Percentiles rank a stretch among this genome's conserved stretches.
Evolutionary conservation across 1,139 yeast genomes (phyloP).

Genomic region (Arxiozyma telluris): DNA sequence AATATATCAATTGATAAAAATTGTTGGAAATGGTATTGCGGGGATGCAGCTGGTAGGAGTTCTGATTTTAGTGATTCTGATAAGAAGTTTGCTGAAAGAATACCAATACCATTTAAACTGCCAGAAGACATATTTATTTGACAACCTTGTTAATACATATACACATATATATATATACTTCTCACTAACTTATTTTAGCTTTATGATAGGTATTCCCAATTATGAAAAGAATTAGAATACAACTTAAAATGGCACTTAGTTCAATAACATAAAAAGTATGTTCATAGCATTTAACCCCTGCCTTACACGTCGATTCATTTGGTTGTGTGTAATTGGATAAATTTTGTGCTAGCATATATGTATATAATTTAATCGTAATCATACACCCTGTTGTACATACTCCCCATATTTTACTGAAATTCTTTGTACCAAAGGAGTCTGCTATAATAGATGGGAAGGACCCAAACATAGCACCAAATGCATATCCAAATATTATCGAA

Average conservation of each 20-base stretch:
- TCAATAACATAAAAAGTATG: slow-evolving; percentile 22
- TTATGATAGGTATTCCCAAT: slow-evolving; percentile 7
- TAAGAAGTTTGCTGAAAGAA: slow-evolving; percentile 50
- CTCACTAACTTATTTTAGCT: neutral
- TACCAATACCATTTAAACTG: slow-evolving; percentile 45
- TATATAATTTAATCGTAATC: slow-evolving; percentile 33
- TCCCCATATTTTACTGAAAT: slow-evolving; percentile 80
- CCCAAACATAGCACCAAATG: slow-evolving; percentile 78
- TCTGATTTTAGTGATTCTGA: slow-evolving; percentile 77
- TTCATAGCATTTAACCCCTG: slow-evolving; percentile 23
- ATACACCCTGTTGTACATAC: slow-evolving; percentile 51
- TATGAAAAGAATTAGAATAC: slow-evolving; percentile 9
- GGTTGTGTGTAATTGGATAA: slow-evolving; percentile 28
- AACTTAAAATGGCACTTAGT: slow-evolving; percentile 12
- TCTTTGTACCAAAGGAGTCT: slow-evolving; percentile 63
- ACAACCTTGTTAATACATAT: neutral
- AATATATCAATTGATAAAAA: slow-evolving; percentile 29
- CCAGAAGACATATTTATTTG: slow-evolving; percentile 53
- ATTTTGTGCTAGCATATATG: slow-evolving; percentile 35
- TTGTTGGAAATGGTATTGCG: slow-evolving; percentile 59
- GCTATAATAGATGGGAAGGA: slow-evolving; percentile 73
- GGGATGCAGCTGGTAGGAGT: slow-evolving; percentile 90
- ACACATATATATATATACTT: neutral
- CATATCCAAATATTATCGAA: slow-evolving; percentile 57
- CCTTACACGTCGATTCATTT: slow-evolving; percentile 16